phyloP scores from a whole-genome alignment of 2,329 filamentous ascomycete genomes.

The Dryadomyces quercus-mongolicae region DNA sequence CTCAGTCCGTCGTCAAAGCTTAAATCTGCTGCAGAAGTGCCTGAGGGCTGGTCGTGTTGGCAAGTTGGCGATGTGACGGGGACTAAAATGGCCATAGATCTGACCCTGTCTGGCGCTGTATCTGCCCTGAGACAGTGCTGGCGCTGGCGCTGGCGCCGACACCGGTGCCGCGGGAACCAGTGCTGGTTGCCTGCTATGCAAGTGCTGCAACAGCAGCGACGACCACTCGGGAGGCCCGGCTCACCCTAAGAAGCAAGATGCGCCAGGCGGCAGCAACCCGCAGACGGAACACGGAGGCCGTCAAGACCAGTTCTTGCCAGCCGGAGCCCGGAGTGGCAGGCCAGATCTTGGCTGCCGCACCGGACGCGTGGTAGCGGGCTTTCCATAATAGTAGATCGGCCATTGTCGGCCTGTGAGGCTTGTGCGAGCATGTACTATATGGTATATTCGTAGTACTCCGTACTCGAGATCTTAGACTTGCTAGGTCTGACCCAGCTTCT shows the following conservation, averaged over 20 bases:
- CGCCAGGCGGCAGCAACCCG: not conserved
- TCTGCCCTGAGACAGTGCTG: not conserved
- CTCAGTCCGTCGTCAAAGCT: conserved; percentile 1
- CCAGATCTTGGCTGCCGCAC: too few species aligned
- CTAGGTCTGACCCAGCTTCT: conserved; percentile 10
- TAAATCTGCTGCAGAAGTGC: conserved; percentile 2
- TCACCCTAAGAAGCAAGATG: conserved; percentile 1
- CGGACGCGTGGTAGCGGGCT: too few species aligned
- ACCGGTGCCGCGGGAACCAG: conserved; percentile 1
- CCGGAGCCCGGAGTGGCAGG: too few species aligned
- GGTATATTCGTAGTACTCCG: not conserved
- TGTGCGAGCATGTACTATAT: not conserved
- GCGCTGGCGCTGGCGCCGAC: conserved; percentile 3
- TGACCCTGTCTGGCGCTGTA: not conserved
- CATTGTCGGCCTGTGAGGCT: not conserved
- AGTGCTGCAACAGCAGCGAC: not conserved
- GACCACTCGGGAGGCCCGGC: not conserved
- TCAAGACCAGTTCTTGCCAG: too few species aligned
- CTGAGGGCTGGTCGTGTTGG: conserved; percentile 3
- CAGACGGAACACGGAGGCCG: not conserved
- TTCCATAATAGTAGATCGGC: too few species aligned
- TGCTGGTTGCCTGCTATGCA: not conserved
- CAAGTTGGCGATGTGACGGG: conserved; percentile 7
- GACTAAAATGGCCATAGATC: conserved; percentile 8
- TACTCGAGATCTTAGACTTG: conserved; percentile 6